Percentiles rank a stretch among this genome's conserved stretches.
These are phyloP conservation scores for Tulasnella sp. DNA, from an alignment of 768 basidiomycete species.

Conservation along the genomic window DNA sequence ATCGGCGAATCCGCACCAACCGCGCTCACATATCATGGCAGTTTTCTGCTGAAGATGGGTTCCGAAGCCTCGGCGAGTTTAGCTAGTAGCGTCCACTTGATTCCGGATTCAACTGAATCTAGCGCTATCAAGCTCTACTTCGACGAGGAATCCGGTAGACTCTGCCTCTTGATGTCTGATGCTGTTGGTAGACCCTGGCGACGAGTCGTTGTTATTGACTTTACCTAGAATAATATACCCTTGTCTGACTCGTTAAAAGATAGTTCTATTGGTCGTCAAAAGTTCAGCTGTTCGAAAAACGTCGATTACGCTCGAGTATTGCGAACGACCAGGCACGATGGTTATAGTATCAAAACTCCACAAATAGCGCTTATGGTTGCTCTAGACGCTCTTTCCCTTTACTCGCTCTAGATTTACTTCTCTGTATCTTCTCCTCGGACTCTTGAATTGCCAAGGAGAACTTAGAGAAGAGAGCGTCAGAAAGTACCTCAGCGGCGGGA, in stretches of 20 bases:
- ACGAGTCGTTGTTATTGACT: neutral
- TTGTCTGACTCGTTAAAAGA: neutral
- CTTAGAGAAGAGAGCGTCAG: constrained; percentile 33
- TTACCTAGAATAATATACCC: neutral
- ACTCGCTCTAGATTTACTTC: neutral
- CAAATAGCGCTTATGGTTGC: neutral
- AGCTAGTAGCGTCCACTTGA: neutral
- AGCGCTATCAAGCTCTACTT: neutral
- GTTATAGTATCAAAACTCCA: no score
- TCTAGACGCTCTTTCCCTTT: constrained; percentile 4
- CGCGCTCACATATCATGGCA: neutral
- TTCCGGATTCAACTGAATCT: neutral
- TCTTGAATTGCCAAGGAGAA: constrained; percentile 73
- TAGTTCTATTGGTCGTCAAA: neutral
- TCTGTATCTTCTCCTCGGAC: constrained; percentile 56
- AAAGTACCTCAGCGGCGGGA: constrained; percentile 3
- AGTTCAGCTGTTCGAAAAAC: neutral
- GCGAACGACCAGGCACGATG: neutral
- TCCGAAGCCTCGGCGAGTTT: neutral
- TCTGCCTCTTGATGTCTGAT: neutral
- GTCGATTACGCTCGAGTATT: neutral
- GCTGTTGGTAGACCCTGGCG: neutral
- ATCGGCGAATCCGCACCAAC: neutral
- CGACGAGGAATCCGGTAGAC: neutral
- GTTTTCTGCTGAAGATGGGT: neutral